Evolutionary conservation across 768 basidiomycete genomes (phyloP).

Genomic region (Tricholoma terreum): DNA sequence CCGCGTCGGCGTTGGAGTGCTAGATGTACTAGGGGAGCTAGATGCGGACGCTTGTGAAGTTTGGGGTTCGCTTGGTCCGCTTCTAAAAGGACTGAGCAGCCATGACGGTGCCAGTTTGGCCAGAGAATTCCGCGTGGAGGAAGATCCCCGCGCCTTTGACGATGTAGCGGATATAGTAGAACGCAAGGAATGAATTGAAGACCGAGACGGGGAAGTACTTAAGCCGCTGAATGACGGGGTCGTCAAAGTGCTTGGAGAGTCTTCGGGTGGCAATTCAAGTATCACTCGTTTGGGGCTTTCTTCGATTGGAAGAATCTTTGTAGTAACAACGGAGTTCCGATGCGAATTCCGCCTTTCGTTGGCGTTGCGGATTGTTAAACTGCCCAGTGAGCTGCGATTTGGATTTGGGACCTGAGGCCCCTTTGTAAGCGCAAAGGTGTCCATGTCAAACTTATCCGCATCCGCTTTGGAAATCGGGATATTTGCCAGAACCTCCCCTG

Average conservation of each 20-base stretch:
- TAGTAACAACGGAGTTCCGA: constrained; percentile 46
- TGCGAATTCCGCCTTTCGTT: constrained; percentile 45
- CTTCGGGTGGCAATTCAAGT: constrained; percentile 50
- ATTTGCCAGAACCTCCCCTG: constrained; percentile 34
- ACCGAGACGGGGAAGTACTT: constrained; percentile 64
- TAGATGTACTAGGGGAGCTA: constrained; percentile 32
- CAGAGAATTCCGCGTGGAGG: constrained; percentile 36
- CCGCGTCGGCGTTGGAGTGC: constrained; percentile 16
- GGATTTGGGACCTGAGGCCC: constrained; percentile 27
- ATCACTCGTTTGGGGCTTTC: constrained; percentile 59
- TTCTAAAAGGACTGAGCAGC: constrained; percentile 76
- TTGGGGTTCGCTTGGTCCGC: constrained; percentile 59
- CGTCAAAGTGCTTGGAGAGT: constrained; percentile 21
- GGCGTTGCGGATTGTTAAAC: constrained; percentile 31
- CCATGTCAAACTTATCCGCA: constrained; percentile 72
- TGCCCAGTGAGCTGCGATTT: constrained; percentile 37
- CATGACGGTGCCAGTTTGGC: constrained; percentile 74
- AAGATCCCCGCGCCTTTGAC: constrained; percentile 28
- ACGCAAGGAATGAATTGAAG: constrained; percentile 56
- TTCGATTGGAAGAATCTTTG: constrained; percentile 62
- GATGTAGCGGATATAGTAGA: constrained; percentile 49
- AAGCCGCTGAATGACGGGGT: constrained; percentile 30
- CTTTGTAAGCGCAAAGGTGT: constrained; percentile 57
- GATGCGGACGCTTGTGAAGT: constrained; percentile 54
- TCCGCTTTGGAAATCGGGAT: constrained; percentile 45